Evolutionary conservation across 2,329 filamentous ascomycete species (phyloP).

Genomic region (Aureobasidium vineae): DNA sequence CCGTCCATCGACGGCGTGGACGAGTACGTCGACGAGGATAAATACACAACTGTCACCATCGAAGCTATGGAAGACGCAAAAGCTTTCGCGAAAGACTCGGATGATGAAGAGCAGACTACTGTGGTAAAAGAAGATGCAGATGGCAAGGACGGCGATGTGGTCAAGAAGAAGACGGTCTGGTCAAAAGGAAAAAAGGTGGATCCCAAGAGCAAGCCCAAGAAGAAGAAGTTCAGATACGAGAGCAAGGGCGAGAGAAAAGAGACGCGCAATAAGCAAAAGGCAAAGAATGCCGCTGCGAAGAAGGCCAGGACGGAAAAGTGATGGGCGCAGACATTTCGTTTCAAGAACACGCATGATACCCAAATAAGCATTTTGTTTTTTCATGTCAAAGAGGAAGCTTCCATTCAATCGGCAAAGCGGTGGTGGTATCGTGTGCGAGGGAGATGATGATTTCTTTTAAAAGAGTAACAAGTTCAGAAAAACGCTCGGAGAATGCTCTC

Average conservation of each 20-base stretch:
- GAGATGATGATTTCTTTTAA: conserved; percentile 17
- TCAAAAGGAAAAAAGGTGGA: conserved; percentile 49
- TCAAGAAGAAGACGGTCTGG: conserved; percentile 44
- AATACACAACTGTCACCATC: conserved; percentile 91
- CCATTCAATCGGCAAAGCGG: background rate
- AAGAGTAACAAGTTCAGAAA: conserved; percentile 20
- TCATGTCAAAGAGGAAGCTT: conserved; percentile 14
- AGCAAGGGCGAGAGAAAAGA: conserved; percentile 74
- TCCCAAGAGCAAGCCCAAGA: conserved; percentile 58
- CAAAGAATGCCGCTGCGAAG: conserved; percentile 69
- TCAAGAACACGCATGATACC: conserved; percentile 24
- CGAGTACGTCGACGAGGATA: conserved; percentile 95
- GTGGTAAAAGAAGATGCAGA: conserved; percentile 19
- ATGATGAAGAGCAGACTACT: conserved; percentile 19
- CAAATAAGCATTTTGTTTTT: conserved; percentile 15
- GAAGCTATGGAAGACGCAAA: conserved; percentile 74
- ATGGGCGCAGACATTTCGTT: conserved; percentile 26
- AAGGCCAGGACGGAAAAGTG: conserved; percentile 51
- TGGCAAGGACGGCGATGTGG: conserved; percentile 14
- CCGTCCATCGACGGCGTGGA: conserved; percentile 51
- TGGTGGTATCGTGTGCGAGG: conserved; percentile 21
- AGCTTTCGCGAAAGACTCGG: conserved; percentile 20
- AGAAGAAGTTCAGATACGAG: conserved; percentile 93
- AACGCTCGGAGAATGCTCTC: conserved; percentile 25
- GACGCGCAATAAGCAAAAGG: conserved; percentile 60